Evolutionary conservation across 2,329 filamentous ascomycete genomes (phyloP).

Genomic region (Xylariomycetidae sp.): DNA sequence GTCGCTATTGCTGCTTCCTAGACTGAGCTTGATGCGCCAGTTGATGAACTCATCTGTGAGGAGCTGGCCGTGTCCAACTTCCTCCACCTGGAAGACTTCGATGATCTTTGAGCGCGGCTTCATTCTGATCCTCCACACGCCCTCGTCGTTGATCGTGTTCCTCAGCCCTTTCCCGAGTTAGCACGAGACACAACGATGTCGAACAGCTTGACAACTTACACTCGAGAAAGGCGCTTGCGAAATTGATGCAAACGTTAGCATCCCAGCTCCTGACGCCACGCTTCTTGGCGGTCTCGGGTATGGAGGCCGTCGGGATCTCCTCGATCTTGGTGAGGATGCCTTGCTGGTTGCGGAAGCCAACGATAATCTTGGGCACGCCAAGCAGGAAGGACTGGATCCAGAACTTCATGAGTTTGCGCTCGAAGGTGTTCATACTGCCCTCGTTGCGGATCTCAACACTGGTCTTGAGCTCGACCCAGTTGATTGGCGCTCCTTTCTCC

Average conservation of each 20-base stretch:
- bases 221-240: slow-evolving; percentile 69
- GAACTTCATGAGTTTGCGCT: slow-evolving; percentile 88
- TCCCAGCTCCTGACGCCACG: slow-evolving; percentile 70
- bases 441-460: slow-evolving; percentile 63
- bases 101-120: slow-evolving; percentile 57
- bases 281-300: slow-evolving; percentile 69
- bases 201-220: slow-evolving; percentile 46
- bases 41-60: slow-evolving; percentile 71
- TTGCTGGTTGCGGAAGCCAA: slow-evolving; percentile 73
- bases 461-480: slow-evolving; percentile 96
- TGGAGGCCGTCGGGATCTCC: slow-evolving; percentile 71
- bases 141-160: slow-evolving; percentile 58
- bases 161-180: slow-evolving; percentile 49
- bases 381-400: slow-evolving; percentile 96
- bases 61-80: slow-evolving; percentile 69
- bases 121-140: slow-evolving; percentile 75
- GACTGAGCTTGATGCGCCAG: slow-evolving; percentile 57
- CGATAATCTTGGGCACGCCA: slow-evolving; percentile 84
- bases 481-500: slow-evolving; percentile 60
- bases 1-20: slow-evolving; percentile 9
- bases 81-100: slow-evolving; percentile 67
- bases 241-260: slow-evolving; percentile 90
- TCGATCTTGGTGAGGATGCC: slow-evolving; percentile 69
- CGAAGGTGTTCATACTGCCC: slow-evolving; percentile 67
- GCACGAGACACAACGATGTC: slow-evolving; percentile 6